Percentiles rank a stretch among this genome's conserved stretches.
These are phyloP conservation scores for Pneumocystis carinii DNA, from an alignment of 1,139 yeast genomes.

Conservation along the genomic window DNA sequence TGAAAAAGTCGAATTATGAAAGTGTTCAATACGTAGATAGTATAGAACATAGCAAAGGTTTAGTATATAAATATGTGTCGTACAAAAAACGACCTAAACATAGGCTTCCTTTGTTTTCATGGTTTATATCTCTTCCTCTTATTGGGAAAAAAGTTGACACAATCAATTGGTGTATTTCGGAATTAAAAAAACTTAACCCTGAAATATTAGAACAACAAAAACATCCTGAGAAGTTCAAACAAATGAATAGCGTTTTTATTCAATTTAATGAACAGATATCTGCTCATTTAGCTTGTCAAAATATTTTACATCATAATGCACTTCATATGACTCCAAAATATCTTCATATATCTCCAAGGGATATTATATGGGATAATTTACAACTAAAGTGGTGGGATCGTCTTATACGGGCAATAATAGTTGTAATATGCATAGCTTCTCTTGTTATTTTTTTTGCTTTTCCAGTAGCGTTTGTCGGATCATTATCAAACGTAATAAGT, in stretches of 20 bases:
- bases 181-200: slow-evolving; percentile 50
- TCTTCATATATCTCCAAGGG: slow-evolving; percentile 62
- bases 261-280: slow-evolving; percentile 78
- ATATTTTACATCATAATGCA: slow-evolving; percentile 49
- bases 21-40: slow-evolving; percentile 17
- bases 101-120: slow-evolving; percentile 22
- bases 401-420: slow-evolving; percentile 31
- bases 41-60: slow-evolving; percentile 7
- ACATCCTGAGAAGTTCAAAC: slow-evolving; percentile 29
- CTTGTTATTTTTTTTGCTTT: slow-evolving; percentile 77
- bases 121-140: slow-evolving; percentile 32
- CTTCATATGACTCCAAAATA: slow-evolving; percentile 47
- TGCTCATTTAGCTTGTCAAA: slow-evolving; percentile 80
- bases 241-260: slow-evolving; percentile 54
- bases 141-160: slow-evolving; percentile 80
- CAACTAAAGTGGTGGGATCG: slow-evolving; percentile 78
- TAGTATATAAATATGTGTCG: slow-evolving; percentile 38
- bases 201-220: slow-evolving; percentile 49
- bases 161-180: slow-evolving; percentile 51
- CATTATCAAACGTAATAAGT: slow-evolving; percentile 66
- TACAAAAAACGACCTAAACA: slow-evolving; percentile 64
- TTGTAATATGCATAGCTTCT: slow-evolving; percentile 42
- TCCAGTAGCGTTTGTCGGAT: slow-evolving; percentile 93
- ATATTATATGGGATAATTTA: slow-evolving; percentile 75
- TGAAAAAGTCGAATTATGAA: slow-evolving; percentile 20